A percentile compares a stretch with the other conserved stretches of the same genome.
Conservation (phyloP, 495 filamentous ascomycete species). For the Choiromyces venosus region DNA sequence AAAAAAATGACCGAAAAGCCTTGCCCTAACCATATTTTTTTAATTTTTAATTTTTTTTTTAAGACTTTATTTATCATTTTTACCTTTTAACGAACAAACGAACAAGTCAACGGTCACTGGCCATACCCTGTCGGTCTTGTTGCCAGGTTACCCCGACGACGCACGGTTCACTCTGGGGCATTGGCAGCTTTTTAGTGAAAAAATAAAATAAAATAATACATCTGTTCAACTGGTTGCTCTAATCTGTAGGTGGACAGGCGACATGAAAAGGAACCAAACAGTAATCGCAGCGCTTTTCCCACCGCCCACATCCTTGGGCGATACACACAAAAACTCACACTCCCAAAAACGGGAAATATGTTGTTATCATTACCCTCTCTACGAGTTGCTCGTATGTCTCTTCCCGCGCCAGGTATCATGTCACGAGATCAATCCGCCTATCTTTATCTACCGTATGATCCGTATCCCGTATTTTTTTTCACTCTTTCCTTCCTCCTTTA, state of each 20-base stretch:
- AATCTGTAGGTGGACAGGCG: neutral
- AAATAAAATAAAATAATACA: neutral
- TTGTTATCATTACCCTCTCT: neutral
- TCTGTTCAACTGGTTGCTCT: neutral
- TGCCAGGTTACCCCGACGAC: constrained; percentile 4
- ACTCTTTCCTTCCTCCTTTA: neutral
- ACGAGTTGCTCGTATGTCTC: neutral
- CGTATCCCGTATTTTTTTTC: neutral
- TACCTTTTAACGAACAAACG: no score
- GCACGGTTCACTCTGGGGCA: constrained; percentile 29
- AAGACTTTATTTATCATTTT: neutral
- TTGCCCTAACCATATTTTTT: constrained; percentile 1
- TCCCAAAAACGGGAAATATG: neutral
- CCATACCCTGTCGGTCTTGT: neutral
- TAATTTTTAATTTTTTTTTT: neutral
- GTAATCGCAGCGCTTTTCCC: constrained; percentile 13
- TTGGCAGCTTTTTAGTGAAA: neutral
- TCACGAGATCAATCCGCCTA: neutral
- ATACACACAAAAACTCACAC: neutral
- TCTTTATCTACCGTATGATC: no score
- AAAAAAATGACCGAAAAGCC: neutral
- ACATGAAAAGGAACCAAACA: constrained; percentile 16
- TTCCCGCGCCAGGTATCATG: neutral
- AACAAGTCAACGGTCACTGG: neutral
- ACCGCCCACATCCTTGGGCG: constrained; percentile 16